Evolutionary conservation across 2,329 filamentous ascomycete genomes (phyloP).

Genomic region (Ceratocystiopsis sp.): DNA sequence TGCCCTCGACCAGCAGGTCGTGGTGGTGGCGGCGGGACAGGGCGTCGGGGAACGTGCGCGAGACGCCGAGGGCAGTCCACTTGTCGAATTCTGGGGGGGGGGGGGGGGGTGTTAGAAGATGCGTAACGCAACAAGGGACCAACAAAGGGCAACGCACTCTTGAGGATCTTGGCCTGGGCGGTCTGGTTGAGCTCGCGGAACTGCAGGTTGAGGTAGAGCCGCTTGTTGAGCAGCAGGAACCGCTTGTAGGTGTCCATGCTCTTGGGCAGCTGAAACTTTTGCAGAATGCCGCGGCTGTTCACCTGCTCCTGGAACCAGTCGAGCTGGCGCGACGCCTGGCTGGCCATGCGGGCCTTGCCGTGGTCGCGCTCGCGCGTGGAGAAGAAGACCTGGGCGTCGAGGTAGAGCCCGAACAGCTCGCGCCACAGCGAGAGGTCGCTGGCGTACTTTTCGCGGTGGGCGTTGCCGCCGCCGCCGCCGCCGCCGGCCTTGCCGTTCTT

Average conservation of each 20-base stretch:
- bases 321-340: conserved; percentile 48
- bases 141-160: conserved; percentile 36
- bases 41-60: conserved; percentile 40
- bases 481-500: conserved; percentile 45
- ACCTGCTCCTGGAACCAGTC: conserved; percentile 58
- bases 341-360: conserved; percentile 43
- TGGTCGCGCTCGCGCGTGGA: conserved; percentile 57
- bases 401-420: conserved; percentile 64
- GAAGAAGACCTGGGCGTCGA: conserved; percentile 69
- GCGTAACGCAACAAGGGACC: background rate
- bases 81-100: conserved; percentile 62
- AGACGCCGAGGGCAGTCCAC: conserved; percentile 55
- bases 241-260: conserved; percentile 47
- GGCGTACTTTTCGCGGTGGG: conserved; percentile 15
- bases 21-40: conserved; percentile 36
- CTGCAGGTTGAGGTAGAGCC: conserved; percentile 61
- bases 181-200: conserved; percentile 73
- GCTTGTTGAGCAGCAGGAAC: conserved; percentile 57
- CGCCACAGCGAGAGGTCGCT: conserved; percentile 63
- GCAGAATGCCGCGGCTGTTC: conserved; percentile 37
- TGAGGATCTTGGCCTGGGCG: conserved; percentile 69
- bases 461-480: conserved; percentile 26
- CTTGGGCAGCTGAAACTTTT: conserved; percentile 46
- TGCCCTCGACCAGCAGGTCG: conserved; percentile 45
- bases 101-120: background rate